A percentile compares a stretch with the other conserved stretches of the same genome.
Conservation (phyloP, 805 yeast genomes). For the Lipomyces sp. region DNA sequence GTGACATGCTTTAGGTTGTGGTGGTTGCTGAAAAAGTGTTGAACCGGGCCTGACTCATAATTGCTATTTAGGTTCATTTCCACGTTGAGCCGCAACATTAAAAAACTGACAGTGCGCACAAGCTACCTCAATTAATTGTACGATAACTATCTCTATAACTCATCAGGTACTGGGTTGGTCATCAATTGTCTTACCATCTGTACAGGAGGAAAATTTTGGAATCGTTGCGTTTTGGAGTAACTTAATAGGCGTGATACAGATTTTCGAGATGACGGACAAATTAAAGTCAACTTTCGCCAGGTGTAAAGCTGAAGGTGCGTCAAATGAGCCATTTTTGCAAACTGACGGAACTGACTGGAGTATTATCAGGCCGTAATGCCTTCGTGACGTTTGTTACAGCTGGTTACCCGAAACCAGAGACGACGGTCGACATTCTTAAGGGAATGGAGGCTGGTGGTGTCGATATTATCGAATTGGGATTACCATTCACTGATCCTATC, state of each 20-base stretch:
- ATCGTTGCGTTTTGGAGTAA: too few species aligned
- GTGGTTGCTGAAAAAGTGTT: too few species aligned
- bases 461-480: conserved; percentile 90
- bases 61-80: too few species aligned
- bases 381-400: conserved; percentile 92
- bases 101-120: too few species aligned
- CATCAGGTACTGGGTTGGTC: not conserved
- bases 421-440: conserved; percentile 81
- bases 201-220: not conserved
- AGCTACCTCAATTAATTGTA: too few species aligned
- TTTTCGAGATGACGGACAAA: conserved; percentile 24
- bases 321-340: not conserved
- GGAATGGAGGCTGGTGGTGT: conserved; percentile 96
- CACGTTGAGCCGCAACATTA: too few species aligned
- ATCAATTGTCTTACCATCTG: not conserved
- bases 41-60: too few species aligned
- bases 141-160: not conserved
- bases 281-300: conserved; percentile 24
- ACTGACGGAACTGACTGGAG: not conserved
- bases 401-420: conserved; percentile 87
- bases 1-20: too few species aligned
- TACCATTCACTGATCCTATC: conserved; percentile 97
- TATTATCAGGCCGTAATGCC: conserved; percentile 70
- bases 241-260: too few species aligned
- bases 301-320: conserved; percentile 35